These are phyloP conservation scores for Aspergillus glaucus DNA, from an alignment of 2,329 filamentous ascomycete species.

Conservation along the genomic window DNA sequence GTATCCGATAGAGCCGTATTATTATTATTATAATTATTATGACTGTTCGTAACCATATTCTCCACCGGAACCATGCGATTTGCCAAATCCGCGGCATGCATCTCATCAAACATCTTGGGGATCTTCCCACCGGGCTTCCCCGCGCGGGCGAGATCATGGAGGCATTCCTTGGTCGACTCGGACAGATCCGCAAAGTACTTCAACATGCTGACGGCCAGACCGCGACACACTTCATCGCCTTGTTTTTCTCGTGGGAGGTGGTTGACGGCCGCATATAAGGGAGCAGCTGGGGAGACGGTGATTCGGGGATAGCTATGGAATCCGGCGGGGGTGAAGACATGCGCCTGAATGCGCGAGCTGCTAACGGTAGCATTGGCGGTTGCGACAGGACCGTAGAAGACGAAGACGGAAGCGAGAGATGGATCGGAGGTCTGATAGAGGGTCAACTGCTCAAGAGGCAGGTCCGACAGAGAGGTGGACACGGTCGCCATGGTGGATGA, in stretches of 20 bases:
- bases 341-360: slow-evolving; percentile 89
- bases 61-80: slow-evolving; percentile 78
- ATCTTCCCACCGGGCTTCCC: slow-evolving; percentile 55
- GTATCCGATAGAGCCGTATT: slow-evolving; percentile 47
- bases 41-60: slow-evolving; percentile 43
- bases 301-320: slow-evolving; percentile 85
- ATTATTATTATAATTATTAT: not conserved
- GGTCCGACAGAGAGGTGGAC: slow-evolving; percentile 64
- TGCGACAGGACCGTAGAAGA: slow-evolving; percentile 89
- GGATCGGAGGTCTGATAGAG: slow-evolving; percentile 88
- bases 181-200: slow-evolving; percentile 92
- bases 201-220: slow-evolving; percentile 82
- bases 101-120: slow-evolving; percentile 72
- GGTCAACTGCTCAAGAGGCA: slow-evolving; percentile 73
- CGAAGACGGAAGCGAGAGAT: slow-evolving; percentile 68
- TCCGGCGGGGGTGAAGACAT: slow-evolving; percentile 83
- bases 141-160: slow-evolving; percentile 51
- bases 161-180: slow-evolving; percentile 63
- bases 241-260: slow-evolving; percentile 89
- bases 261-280: slow-evolving; percentile 83
- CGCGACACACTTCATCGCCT: slow-evolving; percentile 87
- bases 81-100: slow-evolving; percentile 87
- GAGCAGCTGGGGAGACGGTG: slow-evolving; percentile 86
- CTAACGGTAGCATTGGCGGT: slow-evolving; percentile 80
- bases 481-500: slow-evolving; percentile 68